Conservation (phyloP, 73 alveolate species). For the Halteria grandinella region DNA sequence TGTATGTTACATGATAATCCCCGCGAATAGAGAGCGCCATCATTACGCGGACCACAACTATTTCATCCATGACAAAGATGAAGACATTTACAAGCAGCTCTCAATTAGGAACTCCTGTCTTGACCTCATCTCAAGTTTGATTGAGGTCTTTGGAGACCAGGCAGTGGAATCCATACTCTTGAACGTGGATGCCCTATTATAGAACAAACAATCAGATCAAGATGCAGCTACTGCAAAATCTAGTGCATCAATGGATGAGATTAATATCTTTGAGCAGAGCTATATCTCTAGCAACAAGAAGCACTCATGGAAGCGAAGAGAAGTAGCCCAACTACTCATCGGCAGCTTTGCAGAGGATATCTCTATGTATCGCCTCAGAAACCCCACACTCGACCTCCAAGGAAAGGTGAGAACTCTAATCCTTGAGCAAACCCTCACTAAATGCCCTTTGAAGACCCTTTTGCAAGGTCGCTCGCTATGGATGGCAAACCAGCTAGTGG, state of each 20-base stretch:
- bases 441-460: slow-evolving; percentile 27
- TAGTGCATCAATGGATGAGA: slow-evolving; percentile 59
- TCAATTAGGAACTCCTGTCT: slow-evolving; percentile 58
- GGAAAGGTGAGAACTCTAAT: too few relatives aligned
- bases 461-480: slow-evolving; percentile 72
- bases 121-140: slow-evolving; percentile 59
- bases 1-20: slow-evolving; percentile 59
- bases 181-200: slow-evolving; percentile 34
- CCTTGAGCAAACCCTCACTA: too few relatives aligned
- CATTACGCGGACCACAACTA: slow-evolving; percentile 58
- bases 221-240: too few relatives aligned
- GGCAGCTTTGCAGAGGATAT: slow-evolving; percentile 75
- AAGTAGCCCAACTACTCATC: slow-evolving; percentile 60
- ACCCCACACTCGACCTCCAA: too few relatives aligned
- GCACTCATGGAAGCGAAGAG: slow-evolving; percentile 67
- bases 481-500: slow-evolving; percentile 58
- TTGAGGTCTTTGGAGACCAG: slow-evolving; percentile 67
- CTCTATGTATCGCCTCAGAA: slow-evolving; percentile 49
- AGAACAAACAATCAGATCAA: too few relatives aligned
- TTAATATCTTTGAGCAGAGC: slow-evolving; percentile 46
- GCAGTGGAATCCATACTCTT: slow-evolving; percentile 65
- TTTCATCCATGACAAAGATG: slow-evolving; percentile 68
- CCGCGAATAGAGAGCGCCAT: slow-evolving; percentile 41
- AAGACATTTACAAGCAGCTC: slow-evolving; percentile 35
- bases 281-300: slow-evolving; percentile 25